Percentiles rank a stretch among this genome's conserved stretches.
These are phyloP conservation scores for Macrotyloma uniflorum DNA, from an alignment of 306 rosid genomes.

Conservation along the genomic window DNA sequence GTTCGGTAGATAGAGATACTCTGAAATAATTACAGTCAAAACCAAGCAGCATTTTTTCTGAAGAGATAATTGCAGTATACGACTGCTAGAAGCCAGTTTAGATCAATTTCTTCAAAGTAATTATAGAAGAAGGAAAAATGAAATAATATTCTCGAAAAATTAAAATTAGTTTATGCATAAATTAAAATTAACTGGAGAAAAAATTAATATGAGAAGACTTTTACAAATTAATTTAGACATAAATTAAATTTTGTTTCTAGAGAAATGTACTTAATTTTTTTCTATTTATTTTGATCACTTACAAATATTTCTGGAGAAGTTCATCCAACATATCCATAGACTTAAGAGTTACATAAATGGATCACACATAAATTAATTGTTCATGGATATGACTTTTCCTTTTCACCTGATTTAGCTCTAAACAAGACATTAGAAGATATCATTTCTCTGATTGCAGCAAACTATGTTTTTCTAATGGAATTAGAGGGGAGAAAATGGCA, in stretches of 20 bases:
- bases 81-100: neutral
- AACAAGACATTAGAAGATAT: neutral
- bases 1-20: neutral
- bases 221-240: no score
- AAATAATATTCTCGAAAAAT: no score
- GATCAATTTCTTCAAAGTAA: no score
- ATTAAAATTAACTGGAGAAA: no score
- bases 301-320: no score
- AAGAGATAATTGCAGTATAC: neutral
- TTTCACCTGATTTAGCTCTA: slow-evolving; percentile 14
- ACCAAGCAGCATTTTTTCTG: neutral
- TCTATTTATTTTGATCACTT: no score
- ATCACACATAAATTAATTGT: neutral
- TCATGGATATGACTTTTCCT: neutral
- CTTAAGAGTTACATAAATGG: neutral
- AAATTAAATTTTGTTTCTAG: no score
- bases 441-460: slow-evolving; percentile 13
- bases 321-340: no score
- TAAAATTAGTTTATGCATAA: no score
- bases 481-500: neutral
- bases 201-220: no score
- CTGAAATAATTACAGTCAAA: neutral
- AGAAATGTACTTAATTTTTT: no score
- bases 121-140: no score
- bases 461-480: neutral